phyloP scores from a whole-genome alignment of 805 yeast species.

The Candida dajiaensis region DNA sequence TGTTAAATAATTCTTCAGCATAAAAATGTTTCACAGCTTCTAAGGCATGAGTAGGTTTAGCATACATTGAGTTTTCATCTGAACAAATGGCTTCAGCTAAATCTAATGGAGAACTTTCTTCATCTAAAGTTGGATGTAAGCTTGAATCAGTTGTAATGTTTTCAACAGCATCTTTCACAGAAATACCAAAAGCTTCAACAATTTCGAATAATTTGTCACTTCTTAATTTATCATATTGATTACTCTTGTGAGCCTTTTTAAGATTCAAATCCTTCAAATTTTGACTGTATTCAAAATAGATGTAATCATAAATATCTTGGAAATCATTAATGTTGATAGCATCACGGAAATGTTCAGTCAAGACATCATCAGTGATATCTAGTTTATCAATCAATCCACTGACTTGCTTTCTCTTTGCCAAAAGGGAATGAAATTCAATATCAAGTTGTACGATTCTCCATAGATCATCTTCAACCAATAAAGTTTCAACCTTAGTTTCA shows the following conservation, averaged over 20 bases:
- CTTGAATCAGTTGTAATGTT: constrained; percentile 65
- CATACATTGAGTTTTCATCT: constrained; percentile 39
- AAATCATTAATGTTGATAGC: constrained; percentile 68
- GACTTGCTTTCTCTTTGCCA: constrained; percentile 65
- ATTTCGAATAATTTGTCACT: constrained; percentile 58
- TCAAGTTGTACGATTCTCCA: constrained; percentile 90
- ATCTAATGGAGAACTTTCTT: constrained; percentile 52
- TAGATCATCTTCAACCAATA: constrained; percentile 74
- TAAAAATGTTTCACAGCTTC: constrained; percentile 70
- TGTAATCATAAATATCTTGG: constrained; percentile 82
- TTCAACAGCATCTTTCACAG: constrained; percentile 78
- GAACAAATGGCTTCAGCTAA: constrained; percentile 40
- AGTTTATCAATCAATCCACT: constrained; percentile 49
- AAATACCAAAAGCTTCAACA: constrained; percentile 65
- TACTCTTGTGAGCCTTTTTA: constrained; percentile 35
- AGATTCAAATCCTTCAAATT: constrained; percentile 32
- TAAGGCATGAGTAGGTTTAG: constrained; percentile 54
- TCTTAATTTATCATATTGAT: constrained; percentile 62
- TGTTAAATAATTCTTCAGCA: constrained; percentile 74
- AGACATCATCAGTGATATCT: constrained; percentile 38
- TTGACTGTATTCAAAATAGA: constrained; percentile 60
- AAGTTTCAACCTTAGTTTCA: constrained; percentile 32
- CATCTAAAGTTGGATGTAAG: constrained; percentile 68
- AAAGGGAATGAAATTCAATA: constrained; percentile 78
- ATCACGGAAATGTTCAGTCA: constrained; percentile 46